Percentiles rank a stretch among this genome's conserved stretches.
phyloP scores from a whole-genome alignment of 441 rosid genomes.

The Capsella rubella region DNA sequence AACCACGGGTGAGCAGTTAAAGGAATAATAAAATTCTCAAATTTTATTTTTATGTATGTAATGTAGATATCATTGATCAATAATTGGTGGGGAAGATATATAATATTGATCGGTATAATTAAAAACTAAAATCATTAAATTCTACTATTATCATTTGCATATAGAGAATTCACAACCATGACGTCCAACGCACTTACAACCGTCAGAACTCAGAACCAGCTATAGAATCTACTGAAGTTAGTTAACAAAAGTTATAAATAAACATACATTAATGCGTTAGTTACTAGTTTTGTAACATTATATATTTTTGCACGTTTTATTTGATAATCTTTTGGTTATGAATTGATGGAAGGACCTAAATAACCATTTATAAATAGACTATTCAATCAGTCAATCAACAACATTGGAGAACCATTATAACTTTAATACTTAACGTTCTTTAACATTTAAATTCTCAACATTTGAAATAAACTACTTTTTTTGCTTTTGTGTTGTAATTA shows the following conservation, averaged over 20 bases:
- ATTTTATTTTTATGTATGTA: neutral
- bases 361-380: neutral
- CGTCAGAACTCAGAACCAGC: neutral
- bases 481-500: neutral
- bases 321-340: neutral
- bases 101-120: neutral
- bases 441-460: conserved; percentile 7
- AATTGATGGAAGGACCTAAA: neutral
- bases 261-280: neutral
- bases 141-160: too few relatives aligned
- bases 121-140: neutral
- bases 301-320: neutral
- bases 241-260: neutral
- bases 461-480: neutral
- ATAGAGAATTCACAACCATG: neutral
- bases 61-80: neutral
- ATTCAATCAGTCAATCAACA: neutral
- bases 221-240: neutral
- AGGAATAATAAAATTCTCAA: neutral
- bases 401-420: neutral
- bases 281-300: neutral
- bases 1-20: neutral
- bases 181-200: neutral
- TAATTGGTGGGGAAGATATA: neutral
- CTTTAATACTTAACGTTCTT: neutral